Conservation (phyloP, 2,329 filamentous ascomycete species). For the Pestalotiopsis sp. region DNA sequence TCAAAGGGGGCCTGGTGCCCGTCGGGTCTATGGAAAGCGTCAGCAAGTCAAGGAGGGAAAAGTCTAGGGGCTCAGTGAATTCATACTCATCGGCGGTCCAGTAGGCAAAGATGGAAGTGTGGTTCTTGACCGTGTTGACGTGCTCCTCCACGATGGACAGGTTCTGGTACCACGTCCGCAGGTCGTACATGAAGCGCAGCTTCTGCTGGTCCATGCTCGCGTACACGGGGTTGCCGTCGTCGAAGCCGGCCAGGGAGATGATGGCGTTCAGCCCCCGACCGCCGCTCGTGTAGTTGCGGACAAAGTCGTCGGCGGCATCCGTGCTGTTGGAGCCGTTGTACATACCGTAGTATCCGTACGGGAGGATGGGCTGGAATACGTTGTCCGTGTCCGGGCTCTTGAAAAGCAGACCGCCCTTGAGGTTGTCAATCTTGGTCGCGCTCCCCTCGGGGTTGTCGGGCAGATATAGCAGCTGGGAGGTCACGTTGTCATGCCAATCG, state of each 20-base stretch:
- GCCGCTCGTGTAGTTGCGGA: slow-evolving; percentile 35
- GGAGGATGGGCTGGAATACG: slow-evolving; percentile 42
- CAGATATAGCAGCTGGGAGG: slow-evolving; percentile 41
- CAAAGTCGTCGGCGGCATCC: slow-evolving; percentile 29
- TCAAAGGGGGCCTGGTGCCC: slow-evolving; percentile 58
- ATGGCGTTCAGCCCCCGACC: slow-evolving; percentile 49
- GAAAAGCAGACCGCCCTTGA: slow-evolving; percentile 45
- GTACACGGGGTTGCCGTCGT: slow-evolving; percentile 30
- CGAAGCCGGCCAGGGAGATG: slow-evolving; percentile 42
- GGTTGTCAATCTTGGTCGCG: slow-evolving; percentile 47
- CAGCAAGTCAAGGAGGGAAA: too few species aligned
- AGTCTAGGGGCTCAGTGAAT: not conserved
- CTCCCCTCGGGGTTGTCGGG: slow-evolving; percentile 45
- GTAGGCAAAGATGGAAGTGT: slow-evolving; percentile 44
- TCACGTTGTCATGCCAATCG: slow-evolving; percentile 36
- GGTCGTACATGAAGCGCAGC: slow-evolving; percentile 47
- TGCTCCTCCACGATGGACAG: slow-evolving; percentile 40
- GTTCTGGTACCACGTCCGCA: slow-evolving; percentile 48
- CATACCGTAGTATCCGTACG: slow-evolving; percentile 46
- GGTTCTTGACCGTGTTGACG: slow-evolving; percentile 41
- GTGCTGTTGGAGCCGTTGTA: slow-evolving; percentile 41
- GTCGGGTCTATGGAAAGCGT: not conserved
- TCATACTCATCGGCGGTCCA: slow-evolving; percentile 56
- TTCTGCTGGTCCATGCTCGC: slow-evolving; percentile 40
- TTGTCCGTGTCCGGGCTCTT: slow-evolving; percentile 36